Conservation (phyloP, 768 basidiomycete species). For the Myochromella boudieri region DNA sequence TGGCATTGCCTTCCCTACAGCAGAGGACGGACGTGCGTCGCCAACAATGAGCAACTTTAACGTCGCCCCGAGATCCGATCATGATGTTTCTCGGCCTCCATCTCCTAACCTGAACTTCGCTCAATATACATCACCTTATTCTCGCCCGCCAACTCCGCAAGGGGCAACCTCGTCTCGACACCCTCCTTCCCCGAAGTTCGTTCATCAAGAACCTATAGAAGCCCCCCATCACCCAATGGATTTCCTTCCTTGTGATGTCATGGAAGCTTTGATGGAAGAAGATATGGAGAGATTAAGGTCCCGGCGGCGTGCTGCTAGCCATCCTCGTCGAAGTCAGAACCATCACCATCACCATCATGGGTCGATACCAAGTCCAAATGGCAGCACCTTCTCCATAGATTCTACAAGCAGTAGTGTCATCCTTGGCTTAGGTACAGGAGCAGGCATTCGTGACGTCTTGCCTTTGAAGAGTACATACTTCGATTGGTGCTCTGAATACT, state of each 20-base stretch:
- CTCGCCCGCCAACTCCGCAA: slow-evolving; percentile 47
- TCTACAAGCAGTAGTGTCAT: slow-evolving; percentile 67
- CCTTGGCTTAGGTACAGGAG: slow-evolving; percentile 76
- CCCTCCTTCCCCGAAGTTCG: slow-evolving; percentile 24
- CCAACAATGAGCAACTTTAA: slow-evolving; percentile 25
- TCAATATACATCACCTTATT: slow-evolving; percentile 77
- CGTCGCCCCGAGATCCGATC: slow-evolving; percentile 24
- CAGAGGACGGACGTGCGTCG: slow-evolving; percentile 50
- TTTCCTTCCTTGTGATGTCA: slow-evolving; percentile 75
- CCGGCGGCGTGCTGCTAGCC: slow-evolving; percentile 47
- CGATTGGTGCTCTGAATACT: slow-evolving; percentile 97
- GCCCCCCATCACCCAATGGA: slow-evolving; percentile 39
- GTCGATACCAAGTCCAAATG: slow-evolving; percentile 64
- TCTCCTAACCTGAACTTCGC: slow-evolving; percentile 79
- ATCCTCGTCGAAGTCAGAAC: slow-evolving; percentile 42
- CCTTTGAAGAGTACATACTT: slow-evolving; percentile 92
- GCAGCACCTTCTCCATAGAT: slow-evolving; percentile 77
- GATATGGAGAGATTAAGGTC: slow-evolving; percentile 90
- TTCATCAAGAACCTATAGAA: slow-evolving; percentile 29
- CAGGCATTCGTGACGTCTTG: slow-evolving; percentile 79
- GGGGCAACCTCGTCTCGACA: slow-evolving; percentile 18
- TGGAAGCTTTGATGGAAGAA: slow-evolving; percentile 89
- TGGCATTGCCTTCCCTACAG: slow-evolving; percentile 66
- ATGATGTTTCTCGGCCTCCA: slow-evolving; percentile 63
- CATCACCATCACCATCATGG: slow-evolving; percentile 36